These are phyloP conservation scores for Dendrobium nobile DNA, from an alignment of 106 monocot genomes.

Conservation along the genomic window DNA sequence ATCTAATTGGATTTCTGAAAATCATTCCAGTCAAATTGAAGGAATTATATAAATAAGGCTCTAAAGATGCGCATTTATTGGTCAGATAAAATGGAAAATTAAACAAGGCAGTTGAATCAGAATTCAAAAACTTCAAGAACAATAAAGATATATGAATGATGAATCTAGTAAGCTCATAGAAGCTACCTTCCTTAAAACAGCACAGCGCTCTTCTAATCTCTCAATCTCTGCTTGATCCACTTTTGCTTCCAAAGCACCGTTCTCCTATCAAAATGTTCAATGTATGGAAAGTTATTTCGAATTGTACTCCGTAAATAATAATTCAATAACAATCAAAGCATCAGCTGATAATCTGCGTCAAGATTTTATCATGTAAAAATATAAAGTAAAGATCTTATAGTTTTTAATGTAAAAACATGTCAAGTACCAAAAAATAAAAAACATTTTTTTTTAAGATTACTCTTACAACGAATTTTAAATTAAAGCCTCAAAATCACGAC, in stretches of 20 bases:
- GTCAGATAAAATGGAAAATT: background rate
- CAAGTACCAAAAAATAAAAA: background rate
- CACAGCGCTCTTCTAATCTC: constrained; percentile 57
- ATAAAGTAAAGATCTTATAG: background rate
- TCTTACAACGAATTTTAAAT: too few relatives aligned
- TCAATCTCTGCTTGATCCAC: constrained; percentile 47
- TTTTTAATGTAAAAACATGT: background rate
- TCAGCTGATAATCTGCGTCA: too few relatives aligned
- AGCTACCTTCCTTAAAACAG: constrained; percentile 62
- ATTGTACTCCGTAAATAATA: background rate
- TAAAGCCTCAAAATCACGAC: too few relatives aligned
- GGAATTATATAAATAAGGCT: background rate
- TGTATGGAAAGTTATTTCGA: background rate
- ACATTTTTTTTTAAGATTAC: background rate
- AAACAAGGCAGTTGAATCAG: background rate
- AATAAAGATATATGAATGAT: background rate
- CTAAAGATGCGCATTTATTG: background rate
- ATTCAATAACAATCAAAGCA: background rate
- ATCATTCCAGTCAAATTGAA: background rate
- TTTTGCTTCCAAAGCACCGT: constrained; percentile 18
- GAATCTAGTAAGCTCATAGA: constrained; percentile 1
- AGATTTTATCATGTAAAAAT: background rate
- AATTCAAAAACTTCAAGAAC: background rate
- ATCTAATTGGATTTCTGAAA: background rate
- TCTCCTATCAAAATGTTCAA: constrained; percentile 29